Evolutionary conservation across 371 early-diverging fungal genomes (phyloP).

Genomic region (Parasitella parasitica): DNA sequence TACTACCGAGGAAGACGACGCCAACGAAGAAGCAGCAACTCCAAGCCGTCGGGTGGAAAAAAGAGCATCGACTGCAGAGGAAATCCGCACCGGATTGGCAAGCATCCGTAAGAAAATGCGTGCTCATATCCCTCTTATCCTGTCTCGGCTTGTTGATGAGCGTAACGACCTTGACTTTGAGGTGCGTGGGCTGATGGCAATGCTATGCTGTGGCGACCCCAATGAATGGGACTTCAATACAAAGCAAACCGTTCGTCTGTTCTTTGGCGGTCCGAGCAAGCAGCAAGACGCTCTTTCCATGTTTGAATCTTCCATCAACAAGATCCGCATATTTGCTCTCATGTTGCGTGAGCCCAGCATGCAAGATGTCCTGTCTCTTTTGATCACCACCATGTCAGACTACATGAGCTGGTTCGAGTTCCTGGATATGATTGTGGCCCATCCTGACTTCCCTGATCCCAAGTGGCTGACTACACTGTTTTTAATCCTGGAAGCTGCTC

Average conservation of each 20-base stretch:
- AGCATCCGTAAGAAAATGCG: slow-evolving; percentile 37
- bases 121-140: slow-evolving; percentile 41
- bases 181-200: slow-evolving; percentile 55
- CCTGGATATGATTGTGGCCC: slow-evolving; percentile 8
- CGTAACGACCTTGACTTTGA: slow-evolving; percentile 61
- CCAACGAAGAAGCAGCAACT: slow-evolving; percentile 3
- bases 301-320: slow-evolving; percentile 15
- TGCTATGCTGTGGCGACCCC: slow-evolving; percentile 11
- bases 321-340: slow-evolving; percentile 60
- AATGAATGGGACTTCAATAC: not conserved
- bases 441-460: slow-evolving; percentile 23
- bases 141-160: slow-evolving; percentile 55
- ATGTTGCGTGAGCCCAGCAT: slow-evolving; percentile 54
- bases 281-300: not conserved
- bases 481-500: slow-evolving; percentile 55
- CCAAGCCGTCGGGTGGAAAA: not conserved
- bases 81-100: slow-evolving; percentile 28
- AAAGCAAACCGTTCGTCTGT: slow-evolving; percentile 1
- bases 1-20: slow-evolving; percentile 5
- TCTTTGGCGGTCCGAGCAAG: not conserved
- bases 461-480: slow-evolving; percentile 62
- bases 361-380: slow-evolving; percentile 25
- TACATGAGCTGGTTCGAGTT: slow-evolving; percentile 23
- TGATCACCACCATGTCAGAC: slow-evolving; percentile 29
- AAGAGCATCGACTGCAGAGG: not conserved